Conservation (phyloP, 2,329 filamentous ascomycete species). For the Blastomyces emzantsi region DNA sequence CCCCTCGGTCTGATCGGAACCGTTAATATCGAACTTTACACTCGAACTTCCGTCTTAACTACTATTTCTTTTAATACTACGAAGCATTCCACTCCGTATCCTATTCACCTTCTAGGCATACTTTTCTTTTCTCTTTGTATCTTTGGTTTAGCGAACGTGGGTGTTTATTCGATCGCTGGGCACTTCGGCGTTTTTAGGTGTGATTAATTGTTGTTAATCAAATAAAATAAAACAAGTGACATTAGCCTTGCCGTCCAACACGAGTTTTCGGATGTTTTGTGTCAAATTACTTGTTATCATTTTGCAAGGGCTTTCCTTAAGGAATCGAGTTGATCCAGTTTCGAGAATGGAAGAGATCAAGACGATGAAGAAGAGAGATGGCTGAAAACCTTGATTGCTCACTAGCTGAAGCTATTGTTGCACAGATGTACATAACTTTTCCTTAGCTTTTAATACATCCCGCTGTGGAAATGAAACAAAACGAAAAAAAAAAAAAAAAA, state of each 20-base stretch:
- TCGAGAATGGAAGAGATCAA: neutral
- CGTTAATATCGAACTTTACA: conserved; percentile 20
- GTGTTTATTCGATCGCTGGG: neutral
- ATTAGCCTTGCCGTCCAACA: neutral
- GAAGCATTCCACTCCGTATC: conserved; percentile 8
- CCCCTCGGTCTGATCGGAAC: conserved; percentile 27
- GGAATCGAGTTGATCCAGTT: neutral
- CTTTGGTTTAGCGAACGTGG: conserved; percentile 6
- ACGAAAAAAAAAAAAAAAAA: too few species aligned
- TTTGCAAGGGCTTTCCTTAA: neutral
- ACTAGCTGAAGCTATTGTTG: neutral
- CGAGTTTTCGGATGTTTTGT: neutral
- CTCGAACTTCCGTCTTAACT: conserved; percentile 16
- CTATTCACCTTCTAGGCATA: conserved; percentile 4
- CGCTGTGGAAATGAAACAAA: neutral
- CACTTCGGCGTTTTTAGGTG: neutral
- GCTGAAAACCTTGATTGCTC: neutral
- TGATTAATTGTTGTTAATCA: neutral
- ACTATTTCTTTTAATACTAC: conserved; percentile 12
- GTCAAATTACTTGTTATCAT: conserved; percentile 1
- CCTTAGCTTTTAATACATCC: neutral
- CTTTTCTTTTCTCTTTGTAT: conserved; percentile 7
- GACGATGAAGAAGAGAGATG: neutral
- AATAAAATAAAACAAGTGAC: neutral
- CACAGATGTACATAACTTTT: neutral